Percentiles rank a stretch among this genome's conserved stretches.
These are phyloP conservation scores for Neoascochyta sp. DNA, from an alignment of 2,329 filamentous ascomycete species.

Conservation along the genomic window DNA sequence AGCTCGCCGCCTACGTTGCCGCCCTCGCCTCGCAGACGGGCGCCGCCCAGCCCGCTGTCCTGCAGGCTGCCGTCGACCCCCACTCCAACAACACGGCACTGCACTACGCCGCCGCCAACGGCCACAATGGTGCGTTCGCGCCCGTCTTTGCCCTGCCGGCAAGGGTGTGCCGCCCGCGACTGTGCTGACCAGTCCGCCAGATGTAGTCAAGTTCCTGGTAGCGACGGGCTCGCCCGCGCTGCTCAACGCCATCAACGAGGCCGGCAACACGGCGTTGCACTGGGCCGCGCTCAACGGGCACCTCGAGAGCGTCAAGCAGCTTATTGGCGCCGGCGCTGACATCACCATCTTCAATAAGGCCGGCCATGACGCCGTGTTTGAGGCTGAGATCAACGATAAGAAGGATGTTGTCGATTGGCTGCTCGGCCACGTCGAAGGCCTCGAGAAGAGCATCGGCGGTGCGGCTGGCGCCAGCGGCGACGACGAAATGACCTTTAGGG, in stretches of 20 bases:
- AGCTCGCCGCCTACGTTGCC: constrained; percentile 60
- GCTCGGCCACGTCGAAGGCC: constrained; percentile 45
- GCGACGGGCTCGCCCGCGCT: constrained; percentile 37
- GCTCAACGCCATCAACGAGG: constrained; percentile 68
- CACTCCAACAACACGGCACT: constrained; percentile 73
- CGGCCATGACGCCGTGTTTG: constrained; percentile 63
- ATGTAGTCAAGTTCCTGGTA: constrained; percentile 39
- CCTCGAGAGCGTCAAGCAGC: constrained; percentile 69
- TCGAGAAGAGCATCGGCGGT: constrained; percentile 39
- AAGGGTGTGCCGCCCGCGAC: too few relatives aligned
- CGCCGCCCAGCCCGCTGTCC: constrained; percentile 57
- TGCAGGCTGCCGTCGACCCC: constrained; percentile 68
- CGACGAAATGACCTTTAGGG: constrained; percentile 11
- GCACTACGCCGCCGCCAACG: constrained; percentile 92
- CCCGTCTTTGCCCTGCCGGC: neutral
- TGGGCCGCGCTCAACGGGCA: constrained; percentile 93
- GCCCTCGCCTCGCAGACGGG: constrained; percentile 61
- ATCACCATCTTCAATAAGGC: constrained; percentile 75
- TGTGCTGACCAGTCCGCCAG: constrained; percentile 25
- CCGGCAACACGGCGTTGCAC: constrained; percentile 87
- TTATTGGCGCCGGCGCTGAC: constrained; percentile 74
- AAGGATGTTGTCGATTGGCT: constrained; percentile 48
- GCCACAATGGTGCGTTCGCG: constrained; percentile 66
- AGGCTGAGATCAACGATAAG: constrained; percentile 50
- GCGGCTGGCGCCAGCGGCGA: constrained; percentile 22